Conservation (phyloP, 2,329 filamentous ascomycete species). For the Exserohilum rostratum region DNA sequence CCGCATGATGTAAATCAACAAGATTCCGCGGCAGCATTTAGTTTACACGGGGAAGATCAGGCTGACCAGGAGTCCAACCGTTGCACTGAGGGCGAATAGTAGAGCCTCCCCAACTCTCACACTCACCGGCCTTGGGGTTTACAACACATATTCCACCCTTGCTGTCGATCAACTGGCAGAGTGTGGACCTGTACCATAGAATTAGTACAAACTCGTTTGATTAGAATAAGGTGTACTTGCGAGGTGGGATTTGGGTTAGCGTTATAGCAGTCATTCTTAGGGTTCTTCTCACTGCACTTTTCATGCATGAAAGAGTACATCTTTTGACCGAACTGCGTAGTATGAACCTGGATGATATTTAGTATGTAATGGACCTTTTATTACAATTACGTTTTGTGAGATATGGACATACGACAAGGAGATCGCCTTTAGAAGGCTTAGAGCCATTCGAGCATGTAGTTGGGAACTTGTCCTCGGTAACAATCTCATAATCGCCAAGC, state of each 20-base stretch:
- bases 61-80: neutral
- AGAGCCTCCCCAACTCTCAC: neutral
- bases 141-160: neutral
- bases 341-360: neutral
- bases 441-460: neutral
- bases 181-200: neutral
- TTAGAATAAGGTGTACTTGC: neutral
- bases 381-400: neutral
- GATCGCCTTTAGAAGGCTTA: neutral
- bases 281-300: neutral
- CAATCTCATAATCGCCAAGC: neutral
- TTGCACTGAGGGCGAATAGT: neutral
- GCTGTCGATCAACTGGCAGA: neutral
- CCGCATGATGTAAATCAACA: too few species aligned
- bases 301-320: neutral
- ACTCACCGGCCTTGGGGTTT: neutral
- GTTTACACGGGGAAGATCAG: neutral
- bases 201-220: neutral
- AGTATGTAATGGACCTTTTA: neutral
- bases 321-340: neutral
- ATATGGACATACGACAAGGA: neutral
- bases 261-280: neutral
- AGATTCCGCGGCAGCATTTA: too few species aligned
- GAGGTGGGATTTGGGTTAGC: neutral
- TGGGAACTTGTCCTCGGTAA: neutral